Conservation (phyloP, 306 rosid genomes). For the peach (Prunus persica) region DNA sequence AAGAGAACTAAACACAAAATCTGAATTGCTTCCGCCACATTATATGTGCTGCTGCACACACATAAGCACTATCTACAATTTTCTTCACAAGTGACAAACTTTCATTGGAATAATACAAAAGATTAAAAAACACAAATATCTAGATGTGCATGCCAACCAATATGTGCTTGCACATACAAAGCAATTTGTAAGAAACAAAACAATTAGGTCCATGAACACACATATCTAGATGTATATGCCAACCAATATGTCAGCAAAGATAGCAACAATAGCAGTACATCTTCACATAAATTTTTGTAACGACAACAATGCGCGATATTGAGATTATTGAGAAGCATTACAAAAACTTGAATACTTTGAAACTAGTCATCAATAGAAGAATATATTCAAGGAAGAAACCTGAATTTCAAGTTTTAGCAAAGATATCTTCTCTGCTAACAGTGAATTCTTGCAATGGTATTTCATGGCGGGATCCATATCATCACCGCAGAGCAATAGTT, state of each 20-base stretch:
- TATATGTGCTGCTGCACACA: background rate
- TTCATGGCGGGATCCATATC: conserved; percentile 85
- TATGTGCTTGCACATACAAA: background rate
- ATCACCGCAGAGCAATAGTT: conserved; percentile 66
- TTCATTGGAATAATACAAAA: background rate
- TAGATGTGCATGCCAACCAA: background rate
- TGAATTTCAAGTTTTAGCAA: conserved; percentile 71
- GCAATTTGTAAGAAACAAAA: background rate
- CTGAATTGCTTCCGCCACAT: background rate
- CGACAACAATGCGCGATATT: background rate
- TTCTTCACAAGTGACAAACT: background rate
- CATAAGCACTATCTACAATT: background rate
- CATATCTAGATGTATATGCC: no score
- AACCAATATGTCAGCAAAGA: background rate
- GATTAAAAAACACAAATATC: background rate
- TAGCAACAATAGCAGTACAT: no score
- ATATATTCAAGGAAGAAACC: conserved; percentile 38
- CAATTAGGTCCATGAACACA: no score
- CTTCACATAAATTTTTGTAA: no score
- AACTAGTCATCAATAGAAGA: background rate
- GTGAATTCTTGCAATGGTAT: conserved; percentile 58
- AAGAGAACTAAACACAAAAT: background rate
- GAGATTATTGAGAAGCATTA: background rate
- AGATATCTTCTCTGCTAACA: conserved; percentile 57
- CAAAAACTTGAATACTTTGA: background rate